These are phyloP conservation scores for Boeremia exigua DNA, from an alignment of 2,329 filamentous ascomycete genomes.

Conservation along the genomic window DNA sequence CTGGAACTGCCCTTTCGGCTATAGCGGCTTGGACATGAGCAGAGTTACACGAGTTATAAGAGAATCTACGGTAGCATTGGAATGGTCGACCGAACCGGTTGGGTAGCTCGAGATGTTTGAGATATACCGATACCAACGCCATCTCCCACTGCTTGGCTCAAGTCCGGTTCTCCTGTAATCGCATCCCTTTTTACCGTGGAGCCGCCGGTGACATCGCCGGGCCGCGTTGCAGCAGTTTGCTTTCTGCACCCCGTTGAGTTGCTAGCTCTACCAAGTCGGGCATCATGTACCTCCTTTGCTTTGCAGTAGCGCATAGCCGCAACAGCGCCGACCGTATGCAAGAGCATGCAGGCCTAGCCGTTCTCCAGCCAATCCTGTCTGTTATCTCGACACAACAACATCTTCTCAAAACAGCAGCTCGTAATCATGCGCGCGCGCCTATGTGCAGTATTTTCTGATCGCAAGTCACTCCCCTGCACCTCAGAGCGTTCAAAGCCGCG, in stretches of 20 bases:
- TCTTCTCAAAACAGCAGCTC: slow-evolving; percentile 3
- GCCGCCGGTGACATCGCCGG: slow-evolving; percentile 7
- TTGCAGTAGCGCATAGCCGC: slow-evolving; percentile 23
- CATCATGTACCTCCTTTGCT: slow-evolving; percentile 37
- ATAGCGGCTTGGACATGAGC: slow-evolving; percentile 6
- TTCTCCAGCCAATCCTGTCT: slow-evolving; percentile 20
- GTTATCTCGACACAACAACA: slow-evolving; percentile 3
- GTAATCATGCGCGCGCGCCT: slow-evolving; percentile 10
- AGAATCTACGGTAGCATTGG: slow-evolving; percentile 11
- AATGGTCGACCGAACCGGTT: neutral
- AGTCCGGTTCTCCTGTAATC: neutral
- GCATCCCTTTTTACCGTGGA: neutral
- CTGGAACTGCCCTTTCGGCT: slow-evolving; percentile 13
- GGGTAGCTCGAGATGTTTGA: neutral
- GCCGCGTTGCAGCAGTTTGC: slow-evolving; percentile 22
- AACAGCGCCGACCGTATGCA: slow-evolving; percentile 22
- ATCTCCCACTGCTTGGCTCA: neutral
- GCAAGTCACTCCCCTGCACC: slow-evolving; percentile 35
- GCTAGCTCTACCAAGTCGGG: slow-evolving; percentile 12
- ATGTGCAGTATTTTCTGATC: slow-evolving; percentile 8
- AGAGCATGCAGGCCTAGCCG: slow-evolving; percentile 28
- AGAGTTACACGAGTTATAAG: slow-evolving; percentile 7
- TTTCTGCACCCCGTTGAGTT: slow-evolving; percentile 31
- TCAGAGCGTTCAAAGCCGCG: neutral
- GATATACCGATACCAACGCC: neutral